A percentile compares a stretch with the other conserved stretches of the same genome.
phyloP scores from a whole-genome alignment of 176 grass and related monocot species.

The Thinopyrum elongatum region DNA sequence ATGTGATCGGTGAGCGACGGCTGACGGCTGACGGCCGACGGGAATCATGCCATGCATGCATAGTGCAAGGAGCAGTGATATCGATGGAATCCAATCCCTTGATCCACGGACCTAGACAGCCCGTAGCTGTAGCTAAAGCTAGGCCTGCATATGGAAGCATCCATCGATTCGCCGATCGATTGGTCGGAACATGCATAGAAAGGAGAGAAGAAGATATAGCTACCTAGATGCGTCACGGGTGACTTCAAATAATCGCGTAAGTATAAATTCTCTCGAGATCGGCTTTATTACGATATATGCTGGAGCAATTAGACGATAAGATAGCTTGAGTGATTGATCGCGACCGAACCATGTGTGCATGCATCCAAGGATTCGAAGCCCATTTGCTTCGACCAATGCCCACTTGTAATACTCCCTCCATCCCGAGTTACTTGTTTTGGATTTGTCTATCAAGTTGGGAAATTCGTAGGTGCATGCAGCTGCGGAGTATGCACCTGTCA shows the following conservation, averaged over 20 bases:
- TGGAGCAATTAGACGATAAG: background rate
- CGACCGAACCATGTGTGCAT: background rate
- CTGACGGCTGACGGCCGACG: background rate
- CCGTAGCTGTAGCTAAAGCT: background rate
- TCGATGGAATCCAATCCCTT: constrained; percentile 53
- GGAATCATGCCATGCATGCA: constrained; percentile 4
- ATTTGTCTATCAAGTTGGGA: too few relatives aligned
- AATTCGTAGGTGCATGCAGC: too few relatives aligned
- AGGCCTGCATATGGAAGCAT: constrained; percentile 21
- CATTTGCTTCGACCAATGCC: background rate
- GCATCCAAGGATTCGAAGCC: background rate
- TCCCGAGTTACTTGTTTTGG: too few relatives aligned
- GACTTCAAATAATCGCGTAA: constrained; percentile 4
- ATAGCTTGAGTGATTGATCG: background rate
- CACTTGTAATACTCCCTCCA: too few relatives aligned
- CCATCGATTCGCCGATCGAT: constrained; percentile 28
- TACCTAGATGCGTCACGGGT: background rate
- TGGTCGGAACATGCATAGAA: background rate
- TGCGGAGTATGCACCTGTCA: too few relatives aligned
- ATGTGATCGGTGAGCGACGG: background rate
- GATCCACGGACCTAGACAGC: background rate
- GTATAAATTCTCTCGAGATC: background rate
- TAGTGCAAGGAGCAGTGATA: background rate
- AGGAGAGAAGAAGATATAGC: background rate
- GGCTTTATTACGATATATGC: constrained; percentile 19